Evolutionary conservation across 2,329 filamentous ascomycete species (phyloP).

Genomic region (Talaromyces sp.): DNA sequence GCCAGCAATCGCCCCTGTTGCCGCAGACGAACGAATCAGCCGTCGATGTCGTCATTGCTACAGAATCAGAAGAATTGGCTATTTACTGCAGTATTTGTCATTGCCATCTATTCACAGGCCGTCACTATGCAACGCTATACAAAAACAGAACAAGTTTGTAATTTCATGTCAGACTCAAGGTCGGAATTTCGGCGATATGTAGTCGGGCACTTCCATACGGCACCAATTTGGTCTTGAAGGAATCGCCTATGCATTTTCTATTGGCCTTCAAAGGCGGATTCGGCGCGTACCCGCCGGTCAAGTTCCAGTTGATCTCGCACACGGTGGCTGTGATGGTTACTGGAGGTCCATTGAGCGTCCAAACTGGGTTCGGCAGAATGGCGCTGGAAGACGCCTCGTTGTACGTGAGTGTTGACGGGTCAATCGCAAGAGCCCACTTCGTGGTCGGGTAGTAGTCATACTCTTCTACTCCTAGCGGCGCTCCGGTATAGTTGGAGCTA

Average conservation of each 20-base stretch:
- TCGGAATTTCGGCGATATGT: conserved; percentile 43
- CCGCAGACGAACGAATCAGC: neutral
- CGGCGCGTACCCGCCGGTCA: conserved; percentile 29
- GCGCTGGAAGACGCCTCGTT: conserved; percentile 16
- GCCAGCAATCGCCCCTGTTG: neutral
- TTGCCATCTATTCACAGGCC: neutral
- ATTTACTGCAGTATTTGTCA: neutral
- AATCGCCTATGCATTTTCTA: conserved; percentile 29
- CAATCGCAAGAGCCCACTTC: conserved; percentile 25
- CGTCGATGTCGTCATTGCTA: neutral
- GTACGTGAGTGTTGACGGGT: conserved; percentile 29
- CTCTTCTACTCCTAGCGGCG: conserved; percentile 26
- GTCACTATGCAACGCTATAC: neutral
- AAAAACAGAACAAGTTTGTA: neutral
- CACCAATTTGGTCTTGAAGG: conserved; percentile 33
- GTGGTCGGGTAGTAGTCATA: conserved; percentile 30
- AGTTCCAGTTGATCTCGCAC: conserved; percentile 36
- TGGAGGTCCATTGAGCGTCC: conserved; percentile 28
- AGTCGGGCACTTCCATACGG: conserved; percentile 46
- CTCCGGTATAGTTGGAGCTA: conserved; percentile 22
- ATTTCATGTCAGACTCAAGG: conserved; percentile 6
- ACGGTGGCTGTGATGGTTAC: conserved; percentile 33
- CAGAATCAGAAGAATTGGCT: neutral
- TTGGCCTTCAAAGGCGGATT: conserved; percentile 27
- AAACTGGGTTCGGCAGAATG: conserved; percentile 22